A percentile compares a stretch with the other conserved stretches of the same genome.
These are phyloP conservation scores for Xylariales sp. DNA, from an alignment of 2,329 filamentous ascomycete genomes.

Conservation along the genomic window DNA sequence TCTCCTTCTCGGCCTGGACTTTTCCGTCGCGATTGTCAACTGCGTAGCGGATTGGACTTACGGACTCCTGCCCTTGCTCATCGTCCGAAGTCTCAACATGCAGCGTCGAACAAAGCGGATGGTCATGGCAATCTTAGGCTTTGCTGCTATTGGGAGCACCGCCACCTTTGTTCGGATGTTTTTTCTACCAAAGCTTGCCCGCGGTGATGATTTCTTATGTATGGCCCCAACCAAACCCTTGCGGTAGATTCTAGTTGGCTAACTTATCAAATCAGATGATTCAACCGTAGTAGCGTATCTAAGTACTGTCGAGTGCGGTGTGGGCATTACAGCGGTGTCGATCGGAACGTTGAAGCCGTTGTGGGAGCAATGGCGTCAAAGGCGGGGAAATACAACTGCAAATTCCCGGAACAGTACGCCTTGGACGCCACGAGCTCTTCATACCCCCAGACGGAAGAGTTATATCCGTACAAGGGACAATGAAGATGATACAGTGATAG, in stretches of 20 bases:
- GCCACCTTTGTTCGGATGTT: neutral
- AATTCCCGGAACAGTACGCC: too few relatives aligned
- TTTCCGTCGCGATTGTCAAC: neutral
- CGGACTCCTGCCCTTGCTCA: slow-evolving; percentile 23
- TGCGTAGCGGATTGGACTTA: slow-evolving; percentile 20
- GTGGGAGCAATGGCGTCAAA: neutral
- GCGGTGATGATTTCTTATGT: slow-evolving; percentile 5
- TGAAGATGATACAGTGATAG: too few relatives aligned
- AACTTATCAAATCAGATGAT: neutral
- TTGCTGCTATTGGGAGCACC: slow-evolving; percentile 6
- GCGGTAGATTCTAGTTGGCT: neutral
- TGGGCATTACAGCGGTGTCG: neutral
- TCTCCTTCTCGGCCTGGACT: neutral
- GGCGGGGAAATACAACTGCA: too few relatives aligned
- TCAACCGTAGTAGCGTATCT: neutral
- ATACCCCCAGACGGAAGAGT: too few relatives aligned
- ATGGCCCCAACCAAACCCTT: neutral
- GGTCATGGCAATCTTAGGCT: slow-evolving; percentile 6
- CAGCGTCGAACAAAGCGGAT: slow-evolving; percentile 14
- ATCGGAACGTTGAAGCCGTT: neutral
- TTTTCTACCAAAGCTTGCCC: neutral
- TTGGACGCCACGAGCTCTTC: too few relatives aligned
- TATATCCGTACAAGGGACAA: too few relatives aligned
- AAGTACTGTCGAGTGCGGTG: neutral
- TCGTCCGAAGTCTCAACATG: slow-evolving; percentile 21